A percentile compares a stretch with the other conserved stretches of the same genome.
Evolutionary conservation across 441 rosid genomes (phyloP).

Genomic region (California macrophylla): DNA sequence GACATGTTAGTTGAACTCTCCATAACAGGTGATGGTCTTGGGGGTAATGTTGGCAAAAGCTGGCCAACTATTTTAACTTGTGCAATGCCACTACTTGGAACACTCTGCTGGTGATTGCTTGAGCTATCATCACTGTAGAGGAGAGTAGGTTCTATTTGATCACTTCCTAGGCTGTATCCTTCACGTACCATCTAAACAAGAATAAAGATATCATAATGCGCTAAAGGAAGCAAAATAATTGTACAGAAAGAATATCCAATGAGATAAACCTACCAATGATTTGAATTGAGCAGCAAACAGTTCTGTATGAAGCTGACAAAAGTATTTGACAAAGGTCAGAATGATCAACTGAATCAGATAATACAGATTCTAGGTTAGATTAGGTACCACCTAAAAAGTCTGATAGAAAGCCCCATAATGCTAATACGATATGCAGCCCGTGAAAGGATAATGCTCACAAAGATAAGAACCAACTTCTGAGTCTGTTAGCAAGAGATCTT

Average conservation of each 20-base stretch:
- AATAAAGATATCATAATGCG: not conserved
- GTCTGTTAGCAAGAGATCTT: too few species aligned
- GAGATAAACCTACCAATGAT: constrained; percentile 17
- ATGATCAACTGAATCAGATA: constrained; percentile 7
- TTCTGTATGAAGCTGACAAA: constrained; percentile 14
- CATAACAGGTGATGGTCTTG: not conserved
- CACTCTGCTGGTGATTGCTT: not conserved
- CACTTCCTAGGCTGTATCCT: constrained; percentile 10
- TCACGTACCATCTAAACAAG: constrained; percentile 17
- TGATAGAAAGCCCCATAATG: not conserved
- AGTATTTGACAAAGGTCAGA: constrained; percentile 13
- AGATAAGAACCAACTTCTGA: not conserved
- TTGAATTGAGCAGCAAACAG: constrained; percentile 19
- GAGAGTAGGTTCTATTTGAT: constrained; percentile 2
- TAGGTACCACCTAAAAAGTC: not conserved
- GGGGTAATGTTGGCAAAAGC: not conserved
- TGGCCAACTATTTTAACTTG: not conserved
- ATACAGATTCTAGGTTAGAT: not conserved
- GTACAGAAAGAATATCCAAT: not conserved
- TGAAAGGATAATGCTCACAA: not conserved
- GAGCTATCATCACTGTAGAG: not conserved
- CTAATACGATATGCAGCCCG: not conserved
- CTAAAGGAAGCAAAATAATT: not conserved
- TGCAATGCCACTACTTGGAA: not conserved
- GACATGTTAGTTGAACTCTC: constrained; percentile 1